Evolutionary conservation across 139 green algal genomes (phyloP).

Genomic region (Eudorina sp.): DNA sequence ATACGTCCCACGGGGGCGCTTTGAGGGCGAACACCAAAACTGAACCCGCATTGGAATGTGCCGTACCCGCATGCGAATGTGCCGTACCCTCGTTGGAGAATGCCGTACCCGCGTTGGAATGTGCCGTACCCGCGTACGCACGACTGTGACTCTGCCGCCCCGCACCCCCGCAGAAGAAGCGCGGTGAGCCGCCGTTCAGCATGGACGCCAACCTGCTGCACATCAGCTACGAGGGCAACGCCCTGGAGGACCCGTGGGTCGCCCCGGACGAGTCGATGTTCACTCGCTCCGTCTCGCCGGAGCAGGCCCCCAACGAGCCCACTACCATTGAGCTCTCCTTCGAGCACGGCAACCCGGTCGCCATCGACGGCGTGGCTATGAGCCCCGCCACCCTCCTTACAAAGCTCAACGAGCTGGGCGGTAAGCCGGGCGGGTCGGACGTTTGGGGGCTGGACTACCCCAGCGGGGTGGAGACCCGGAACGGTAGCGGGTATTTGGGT

Average conservation of each 20-base stretch:
- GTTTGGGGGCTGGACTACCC: no score
- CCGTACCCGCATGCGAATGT: no score
- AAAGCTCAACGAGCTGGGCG: constrained; percentile 90
- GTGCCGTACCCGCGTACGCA: no score
- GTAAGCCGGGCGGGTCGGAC: no score
- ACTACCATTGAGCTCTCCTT: constrained; percentile 97
- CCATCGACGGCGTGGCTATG: constrained; percentile 90
- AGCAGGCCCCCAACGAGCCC: constrained; percentile 91
- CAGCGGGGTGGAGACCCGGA: no score
- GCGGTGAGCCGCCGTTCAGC: constrained; percentile 93
- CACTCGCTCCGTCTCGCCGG: constrained; percentile 90
- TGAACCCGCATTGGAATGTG: no score
- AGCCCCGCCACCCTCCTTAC: constrained; percentile 93
- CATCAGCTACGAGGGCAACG: constrained; percentile 91
- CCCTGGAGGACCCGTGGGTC: constrained; percentile 95
- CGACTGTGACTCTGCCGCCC: no score
- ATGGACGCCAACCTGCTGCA: constrained; percentile 98
- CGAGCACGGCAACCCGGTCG: constrained; percentile 96
- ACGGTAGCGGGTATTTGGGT: no score
- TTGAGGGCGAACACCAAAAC: no score
- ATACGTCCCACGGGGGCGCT: no score
- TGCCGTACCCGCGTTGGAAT: no score
- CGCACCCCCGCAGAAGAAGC: constrained; percentile 73
- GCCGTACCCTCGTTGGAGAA: no score
- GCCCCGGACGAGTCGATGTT: constrained; percentile 92